Evolutionary conservation across 257 asterid species (phyloP).

Genomic region (Solanum lignicaule): DNA sequence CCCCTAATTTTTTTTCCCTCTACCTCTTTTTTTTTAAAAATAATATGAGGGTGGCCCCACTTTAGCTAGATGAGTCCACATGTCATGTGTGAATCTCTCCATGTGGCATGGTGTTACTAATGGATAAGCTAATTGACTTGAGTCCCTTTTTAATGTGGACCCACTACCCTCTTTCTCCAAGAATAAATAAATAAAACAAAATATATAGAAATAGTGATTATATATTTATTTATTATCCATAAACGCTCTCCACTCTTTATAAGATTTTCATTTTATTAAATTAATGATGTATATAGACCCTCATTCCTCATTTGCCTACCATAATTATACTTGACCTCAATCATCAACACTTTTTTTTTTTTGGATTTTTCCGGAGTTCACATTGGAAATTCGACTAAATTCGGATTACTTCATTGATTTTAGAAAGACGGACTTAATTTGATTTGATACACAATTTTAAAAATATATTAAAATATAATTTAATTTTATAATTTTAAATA

Average conservation of each 20-base stretch:
- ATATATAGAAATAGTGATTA: background rate
- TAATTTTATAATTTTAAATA: too few relatives aligned
- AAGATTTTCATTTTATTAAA: background rate
- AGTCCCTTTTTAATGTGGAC: background rate
- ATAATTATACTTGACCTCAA: background rate
- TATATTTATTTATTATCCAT: background rate
- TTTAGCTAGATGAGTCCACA: background rate
- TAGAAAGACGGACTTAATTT: fast-evolving
- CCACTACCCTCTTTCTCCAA: background rate
- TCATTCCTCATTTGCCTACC: background rate
- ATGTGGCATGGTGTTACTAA: background rate
- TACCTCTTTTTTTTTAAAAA: background rate
- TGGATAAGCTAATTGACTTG: background rate
- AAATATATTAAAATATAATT: too few relatives aligned
- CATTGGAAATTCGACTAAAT: fast-evolving
- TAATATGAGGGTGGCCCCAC: background rate
- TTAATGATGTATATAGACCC: background rate
- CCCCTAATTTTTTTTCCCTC: background rate
- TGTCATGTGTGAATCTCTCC: background rate
- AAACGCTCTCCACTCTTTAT: background rate
- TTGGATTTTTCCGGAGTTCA: fast-evolving
- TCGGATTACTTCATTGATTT: fast-evolving
- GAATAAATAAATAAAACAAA: background rate
- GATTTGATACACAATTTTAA: too few relatives aligned
- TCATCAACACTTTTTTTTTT: background rate